Evolutionary conservation across 441 rosid genomes (phyloP), one percentile per base, ranked within the genome.

Genomic region (Adansonia gregorii): DNA sequence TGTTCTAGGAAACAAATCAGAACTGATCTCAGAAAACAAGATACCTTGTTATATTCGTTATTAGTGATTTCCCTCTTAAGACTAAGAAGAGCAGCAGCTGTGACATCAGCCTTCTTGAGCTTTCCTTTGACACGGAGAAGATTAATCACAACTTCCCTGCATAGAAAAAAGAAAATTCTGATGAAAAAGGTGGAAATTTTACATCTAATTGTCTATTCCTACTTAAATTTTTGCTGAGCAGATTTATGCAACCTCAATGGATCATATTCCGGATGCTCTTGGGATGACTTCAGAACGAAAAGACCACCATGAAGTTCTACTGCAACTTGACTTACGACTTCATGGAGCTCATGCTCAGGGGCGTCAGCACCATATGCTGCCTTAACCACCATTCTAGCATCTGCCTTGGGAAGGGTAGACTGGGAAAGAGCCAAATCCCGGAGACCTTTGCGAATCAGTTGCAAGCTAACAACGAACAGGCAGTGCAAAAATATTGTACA

Each of bases 231-330:
- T 15, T 54, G 54, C 51, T 69, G 60, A 67, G 59, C 67, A 55
- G 15, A 78, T 54, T 52, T 46, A 24, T 60, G 67, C 52, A 71
- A 92, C 97, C 99, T 93, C 76, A 93, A 73, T n/a, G 75, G 63
- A 82, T 92, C 96, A 76, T 76, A 75, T 84, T 92, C 93, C 17
- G 96, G 91, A 73, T 91, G 89, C 55, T 93, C 96, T 15, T 84
- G 89, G 55, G 94, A 95, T 39, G 93, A 90, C 76, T 73, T 89
- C 79, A 86, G 82, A 72, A 95, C 92, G 76, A 87, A 91, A 75
- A 83, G 88, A 19, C 92, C 97, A 20, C 90, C 94, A 49, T 86
- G 86, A 80, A 92, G 84, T 43, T 90, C 73, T 0, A 82, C 86
- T 64, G 98, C 93, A 80, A 86, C 86, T 86, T 85, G 82, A 77